These are phyloP conservation scores for Syzygium malaccense DNA, from an alignment of 441 rosid genomes.

Conservation along the genomic window DNA sequence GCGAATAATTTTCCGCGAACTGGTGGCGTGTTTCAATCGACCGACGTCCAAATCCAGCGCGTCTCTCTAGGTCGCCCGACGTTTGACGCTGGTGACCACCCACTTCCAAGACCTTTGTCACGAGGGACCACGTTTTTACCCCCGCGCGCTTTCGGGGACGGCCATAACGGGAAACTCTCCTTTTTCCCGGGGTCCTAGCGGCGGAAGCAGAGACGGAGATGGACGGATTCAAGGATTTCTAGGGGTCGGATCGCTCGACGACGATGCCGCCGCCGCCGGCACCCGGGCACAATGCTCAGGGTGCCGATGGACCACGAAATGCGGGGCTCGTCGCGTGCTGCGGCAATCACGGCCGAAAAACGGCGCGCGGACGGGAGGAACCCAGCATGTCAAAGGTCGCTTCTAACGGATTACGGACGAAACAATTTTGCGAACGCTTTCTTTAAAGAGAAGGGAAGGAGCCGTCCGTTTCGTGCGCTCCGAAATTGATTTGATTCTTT, in stretches of 20 bases:
- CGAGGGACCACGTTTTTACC: no score
- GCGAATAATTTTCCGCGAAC: neutral
- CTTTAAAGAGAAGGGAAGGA: no score
- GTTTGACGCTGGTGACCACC: neutral
- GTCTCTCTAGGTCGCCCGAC: neutral
- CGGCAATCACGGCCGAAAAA: no score
- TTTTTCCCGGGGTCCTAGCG: rapidly evolving
- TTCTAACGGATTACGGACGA: no score
- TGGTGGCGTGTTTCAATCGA: neutral
- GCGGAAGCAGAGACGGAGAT: neutral
- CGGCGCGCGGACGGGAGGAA: no score
- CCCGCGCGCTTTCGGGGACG: no score
- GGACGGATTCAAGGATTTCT: neutral
- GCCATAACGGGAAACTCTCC: neutral
- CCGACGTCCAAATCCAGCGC: neutral
- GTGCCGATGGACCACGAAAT: neutral
- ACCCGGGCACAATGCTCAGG: no score
- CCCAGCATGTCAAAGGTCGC: no score
- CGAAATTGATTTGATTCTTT: rapidly evolving
- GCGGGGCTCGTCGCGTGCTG: rapidly evolving
- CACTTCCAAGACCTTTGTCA: neutral
- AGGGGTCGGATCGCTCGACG: no score
- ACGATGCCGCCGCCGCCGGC: no score
- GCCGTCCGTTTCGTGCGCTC: no score
- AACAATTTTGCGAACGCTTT: no score